phyloP scores from a whole-genome alignment of 176 grass and related monocot genomes.

The Cymbopogon citratus region DNA sequence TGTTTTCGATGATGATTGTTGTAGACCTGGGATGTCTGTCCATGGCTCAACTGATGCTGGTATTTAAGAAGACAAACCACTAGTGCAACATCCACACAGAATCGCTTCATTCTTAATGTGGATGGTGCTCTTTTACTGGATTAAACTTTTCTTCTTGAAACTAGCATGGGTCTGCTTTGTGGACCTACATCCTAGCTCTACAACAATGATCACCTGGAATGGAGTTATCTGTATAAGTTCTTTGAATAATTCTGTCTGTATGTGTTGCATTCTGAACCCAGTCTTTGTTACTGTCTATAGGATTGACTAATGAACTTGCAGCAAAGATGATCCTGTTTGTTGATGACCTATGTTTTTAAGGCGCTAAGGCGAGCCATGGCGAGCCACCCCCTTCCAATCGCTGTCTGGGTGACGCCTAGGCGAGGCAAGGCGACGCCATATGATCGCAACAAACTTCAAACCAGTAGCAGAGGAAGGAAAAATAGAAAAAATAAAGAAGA shows the following conservation, averaged over 20 bases:
- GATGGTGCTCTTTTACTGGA: background rate
- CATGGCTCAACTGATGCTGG: background rate
- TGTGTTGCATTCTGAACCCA: background rate
- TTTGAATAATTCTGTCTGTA: background rate
- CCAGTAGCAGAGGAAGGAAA: too few species aligned
- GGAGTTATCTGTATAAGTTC: background rate
- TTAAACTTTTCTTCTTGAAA: background rate
- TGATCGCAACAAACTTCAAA: too few species aligned
- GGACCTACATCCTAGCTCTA: conserved; percentile 1
- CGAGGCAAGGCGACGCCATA: too few species aligned
- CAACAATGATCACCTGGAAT: background rate
- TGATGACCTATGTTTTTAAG: too few species aligned
- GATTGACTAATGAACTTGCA: background rate
- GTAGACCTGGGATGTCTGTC: background rate
- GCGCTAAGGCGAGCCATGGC: too few species aligned
- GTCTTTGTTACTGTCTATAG: background rate
- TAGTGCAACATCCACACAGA: background rate
- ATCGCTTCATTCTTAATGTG: background rate
- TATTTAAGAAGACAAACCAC: background rate
- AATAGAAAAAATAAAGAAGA: too few species aligned
- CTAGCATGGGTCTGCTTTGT: background rate
- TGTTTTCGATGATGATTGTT: background rate
- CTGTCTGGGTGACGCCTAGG: too few species aligned
- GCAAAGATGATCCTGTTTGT: background rate
- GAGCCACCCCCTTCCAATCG: too few species aligned